Evolutionary conservation across 371 early-diverging fungal species (phyloP).

Genomic region (Dinochytrium kinnereticum): DNA sequence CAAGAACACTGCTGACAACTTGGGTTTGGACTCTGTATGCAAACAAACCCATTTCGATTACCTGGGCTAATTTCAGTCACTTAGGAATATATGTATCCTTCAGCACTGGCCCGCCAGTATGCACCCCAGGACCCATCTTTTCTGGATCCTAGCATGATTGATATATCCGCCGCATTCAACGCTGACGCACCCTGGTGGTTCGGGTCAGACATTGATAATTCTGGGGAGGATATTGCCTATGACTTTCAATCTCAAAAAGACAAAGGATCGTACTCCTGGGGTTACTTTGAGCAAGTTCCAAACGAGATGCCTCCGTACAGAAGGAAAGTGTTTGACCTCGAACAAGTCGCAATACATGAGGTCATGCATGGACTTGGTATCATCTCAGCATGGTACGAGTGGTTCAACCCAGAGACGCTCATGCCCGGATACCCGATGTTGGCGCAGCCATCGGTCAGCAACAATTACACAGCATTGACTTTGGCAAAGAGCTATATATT

Average conservation of each 20-base stretch:
- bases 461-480: slow-evolving; percentile 18
- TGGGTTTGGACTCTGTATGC: slow-evolving; percentile 30
- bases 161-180: slow-evolving; percentile 42
- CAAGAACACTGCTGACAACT: neutral
- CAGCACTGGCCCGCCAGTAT: slow-evolving; percentile 40
- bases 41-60: neutral
- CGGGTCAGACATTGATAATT: slow-evolving; percentile 17
- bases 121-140: slow-evolving; percentile 28
- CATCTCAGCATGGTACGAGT: slow-evolving; percentile 59
- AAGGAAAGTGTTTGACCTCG: slow-evolving; percentile 51
- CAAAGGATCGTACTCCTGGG: slow-evolving; percentile 10
- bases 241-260: slow-evolving; percentile 15
- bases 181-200: slow-evolving; percentile 51
- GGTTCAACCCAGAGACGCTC: slow-evolving; percentile 15
- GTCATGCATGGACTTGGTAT: slow-evolving; percentile 73
- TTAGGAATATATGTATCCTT: slow-evolving; percentile 40
- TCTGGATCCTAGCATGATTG: neutral
- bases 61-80: too few species aligned
- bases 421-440: slow-evolving; percentile 27
- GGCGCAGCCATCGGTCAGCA: slow-evolving; percentile 7
- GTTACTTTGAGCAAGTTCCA: neutral
- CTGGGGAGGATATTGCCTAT: slow-evolving; percentile 17
- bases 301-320: neutral
- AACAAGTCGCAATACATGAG: slow-evolving; percentile 65
- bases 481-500: slow-evolving; percentile 42